Evolutionary conservation across 208 protist genomes (phyloP).

Genomic region (Vickermania ingenoplastis): DNA sequence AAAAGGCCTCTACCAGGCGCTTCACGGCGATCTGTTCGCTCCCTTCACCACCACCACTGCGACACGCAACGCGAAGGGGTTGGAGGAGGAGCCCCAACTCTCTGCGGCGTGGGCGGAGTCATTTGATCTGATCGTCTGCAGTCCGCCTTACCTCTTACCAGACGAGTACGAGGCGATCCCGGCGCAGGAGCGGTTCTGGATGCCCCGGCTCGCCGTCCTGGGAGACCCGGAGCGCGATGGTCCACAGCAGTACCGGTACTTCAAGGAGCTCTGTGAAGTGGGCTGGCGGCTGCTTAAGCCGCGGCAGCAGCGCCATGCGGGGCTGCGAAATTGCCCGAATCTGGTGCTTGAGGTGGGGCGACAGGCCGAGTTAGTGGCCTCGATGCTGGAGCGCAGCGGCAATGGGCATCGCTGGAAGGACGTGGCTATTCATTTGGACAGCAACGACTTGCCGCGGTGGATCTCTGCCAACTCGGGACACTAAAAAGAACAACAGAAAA

Average conservation of each 20-base stretch:
- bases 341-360: conserved; percentile 70
- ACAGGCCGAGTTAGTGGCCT: conserved; percentile 65
- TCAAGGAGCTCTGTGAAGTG: conserved; percentile 74
- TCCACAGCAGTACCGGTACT: conserved; percentile 67
- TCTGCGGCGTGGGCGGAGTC: conserved; percentile 8
- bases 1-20: conserved; percentile 24
- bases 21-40: conserved; percentile 77
- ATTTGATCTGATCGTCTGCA: conserved; percentile 80
- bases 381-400: conserved; percentile 58
- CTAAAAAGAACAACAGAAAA: conserved; percentile 10
- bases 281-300: conserved; percentile 49
- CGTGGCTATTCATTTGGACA: conserved; percentile 70
- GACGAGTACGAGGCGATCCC: conserved; percentile 67
- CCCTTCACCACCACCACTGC: conserved; percentile 15
- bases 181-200: conserved; percentile 52
- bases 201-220: conserved; percentile 75
- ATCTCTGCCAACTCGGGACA: conserved; percentile 53
- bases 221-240: conserved; percentile 54
- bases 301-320: conserved; percentile 14
- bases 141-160: conserved; percentile 79
- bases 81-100: not conserved
- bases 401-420: conserved; percentile 24
- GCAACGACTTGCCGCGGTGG: conserved; percentile 66
- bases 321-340: conserved; percentile 37
- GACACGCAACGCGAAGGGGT: not conserved